Percentiles rank a stretch among this genome's conserved stretches.
These are phyloP conservation scores for Sungouiella thailandica DNA, from an alignment of 805 yeast species.

Conservation along the genomic window DNA sequence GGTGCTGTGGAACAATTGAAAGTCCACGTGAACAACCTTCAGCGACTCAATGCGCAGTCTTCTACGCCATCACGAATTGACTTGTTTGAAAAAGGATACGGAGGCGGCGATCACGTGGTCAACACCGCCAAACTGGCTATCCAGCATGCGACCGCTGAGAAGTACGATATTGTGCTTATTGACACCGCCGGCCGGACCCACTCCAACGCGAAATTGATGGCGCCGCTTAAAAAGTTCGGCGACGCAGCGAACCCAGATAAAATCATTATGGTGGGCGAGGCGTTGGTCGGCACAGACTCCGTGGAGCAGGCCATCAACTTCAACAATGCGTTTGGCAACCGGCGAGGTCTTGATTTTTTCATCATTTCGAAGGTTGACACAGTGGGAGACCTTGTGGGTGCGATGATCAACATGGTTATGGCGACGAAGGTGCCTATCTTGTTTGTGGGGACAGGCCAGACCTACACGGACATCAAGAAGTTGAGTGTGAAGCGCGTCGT, in stretches of 20 bases:
- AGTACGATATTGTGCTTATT: slow-evolving; percentile 81
- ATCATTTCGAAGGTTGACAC: slow-evolving; percentile 94
- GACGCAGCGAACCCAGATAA: slow-evolving; percentile 93
- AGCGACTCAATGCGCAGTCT: slow-evolving; percentile 53
- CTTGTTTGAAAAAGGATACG: slow-evolving; percentile 90
- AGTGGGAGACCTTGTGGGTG: slow-evolving; percentile 93
- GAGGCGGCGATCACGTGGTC: slow-evolving; percentile 92
- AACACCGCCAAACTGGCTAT: slow-evolving; percentile 90
- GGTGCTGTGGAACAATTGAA: slow-evolving; percentile 98
- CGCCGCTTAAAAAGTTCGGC: slow-evolving; percentile 91
- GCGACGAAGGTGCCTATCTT: slow-evolving; percentile 93
- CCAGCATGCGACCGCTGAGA: slow-evolving; percentile 62
- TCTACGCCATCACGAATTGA: slow-evolving; percentile 48
- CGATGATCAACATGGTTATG: slow-evolving; percentile 96
- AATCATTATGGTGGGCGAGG: slow-evolving; percentile 98
- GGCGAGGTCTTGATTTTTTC: slow-evolving; percentile 79
- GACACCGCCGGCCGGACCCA: slow-evolving; percentile 99
- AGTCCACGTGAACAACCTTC: slow-evolving; percentile 84
- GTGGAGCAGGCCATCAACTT: slow-evolving; percentile 93
- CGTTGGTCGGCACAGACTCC: slow-evolving; percentile 94
- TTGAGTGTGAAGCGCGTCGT: slow-evolving; percentile 92
- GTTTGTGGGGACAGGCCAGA: slow-evolving; percentile 96
- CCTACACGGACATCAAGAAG: slow-evolving; percentile 88
- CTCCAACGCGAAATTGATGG: slow-evolving; percentile 90
- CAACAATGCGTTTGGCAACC: slow-evolving; percentile 87